A percentile compares a stretch with the other conserved stretches of the same genome.
Conservation (phyloP, 2,329 filamentous ascomycete species). For the Pseudogymnoascus destructans region DNA sequence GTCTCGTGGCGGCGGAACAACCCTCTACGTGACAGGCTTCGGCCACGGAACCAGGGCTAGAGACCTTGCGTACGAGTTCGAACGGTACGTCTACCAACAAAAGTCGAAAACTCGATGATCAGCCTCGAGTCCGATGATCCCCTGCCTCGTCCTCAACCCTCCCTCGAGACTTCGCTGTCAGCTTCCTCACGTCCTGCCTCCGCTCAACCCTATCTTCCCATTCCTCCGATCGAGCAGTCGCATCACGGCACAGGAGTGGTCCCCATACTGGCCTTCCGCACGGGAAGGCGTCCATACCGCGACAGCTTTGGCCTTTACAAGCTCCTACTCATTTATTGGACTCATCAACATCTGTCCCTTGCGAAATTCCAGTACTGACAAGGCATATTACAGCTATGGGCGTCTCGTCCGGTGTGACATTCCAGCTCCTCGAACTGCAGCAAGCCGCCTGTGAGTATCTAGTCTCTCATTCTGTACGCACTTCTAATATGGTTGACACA, state of each 20-base stretch:
- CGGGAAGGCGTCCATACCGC: slow-evolving; percentile 14
- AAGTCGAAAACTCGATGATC: slow-evolving; percentile 35
- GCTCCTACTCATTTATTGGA: slow-evolving; percentile 11
- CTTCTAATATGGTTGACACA: slow-evolving; percentile 27
- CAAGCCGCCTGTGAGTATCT: slow-evolving; percentile 77
- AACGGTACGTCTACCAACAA: slow-evolving; percentile 76
- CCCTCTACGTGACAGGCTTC: slow-evolving; percentile 97
- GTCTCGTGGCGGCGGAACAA: slow-evolving; percentile 86
- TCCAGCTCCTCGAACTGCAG: slow-evolving; percentile 84
- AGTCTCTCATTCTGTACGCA: slow-evolving; percentile 17
- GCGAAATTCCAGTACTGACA: slow-evolving; percentile 19
- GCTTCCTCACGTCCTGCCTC: slow-evolving; percentile 32
- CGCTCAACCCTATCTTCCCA: slow-evolving; percentile 27
- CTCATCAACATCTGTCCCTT: slow-evolving; percentile 14
- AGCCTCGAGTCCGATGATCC: slow-evolving; percentile 28
- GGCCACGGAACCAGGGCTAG: slow-evolving; percentile 96
- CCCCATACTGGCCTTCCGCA: slow-evolving; percentile 10
- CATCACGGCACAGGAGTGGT: slow-evolving; percentile 14
- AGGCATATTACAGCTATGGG: slow-evolving; percentile 58
- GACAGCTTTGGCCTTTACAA: slow-evolving; percentile 17
- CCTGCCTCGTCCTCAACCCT: slow-evolving; percentile 27
- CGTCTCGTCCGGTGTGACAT: slow-evolving; percentile 98
- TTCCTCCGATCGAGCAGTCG: slow-evolving; percentile 30
- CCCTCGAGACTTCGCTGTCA: slow-evolving; percentile 33
- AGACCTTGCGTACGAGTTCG: slow-evolving; percentile 99